Percentiles rank a stretch among this genome's conserved stretches.
Conservation (phyloP, 768 basidiomycete species). For the Pulveroboletus sp. region DNA sequence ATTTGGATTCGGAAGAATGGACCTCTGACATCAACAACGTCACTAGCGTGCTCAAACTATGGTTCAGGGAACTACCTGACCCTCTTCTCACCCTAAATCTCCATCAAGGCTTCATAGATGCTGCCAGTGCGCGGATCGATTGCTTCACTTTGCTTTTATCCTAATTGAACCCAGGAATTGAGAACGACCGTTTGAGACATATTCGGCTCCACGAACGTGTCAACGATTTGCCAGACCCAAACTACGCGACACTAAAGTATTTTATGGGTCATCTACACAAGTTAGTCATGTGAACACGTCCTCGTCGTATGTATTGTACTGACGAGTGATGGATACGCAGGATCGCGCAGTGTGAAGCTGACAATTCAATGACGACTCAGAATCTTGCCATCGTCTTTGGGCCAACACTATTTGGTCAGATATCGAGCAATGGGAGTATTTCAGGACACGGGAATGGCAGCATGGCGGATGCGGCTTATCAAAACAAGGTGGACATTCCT, state of each 20-base stretch:
- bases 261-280: conserved; percentile 91
- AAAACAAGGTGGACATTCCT: conserved; percentile 54
- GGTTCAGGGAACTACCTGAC: conserved; percentile 94
- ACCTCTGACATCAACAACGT: conserved; percentile 93
- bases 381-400: conserved; percentile 97
- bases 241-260: conserved; percentile 94
- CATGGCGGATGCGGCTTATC: conserved; percentile 66
- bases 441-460: conserved; percentile 47
- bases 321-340: conserved; percentile 37
- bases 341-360: conserved; percentile 65
- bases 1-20: conserved; percentile 88
- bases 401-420: conserved; percentile 88
- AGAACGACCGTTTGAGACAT: conserved; percentile 91
- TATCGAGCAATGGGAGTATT: conserved; percentile 39
- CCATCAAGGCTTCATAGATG: conserved; percentile 92
- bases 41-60: conserved; percentile 89
- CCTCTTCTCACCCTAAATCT: conserved; percentile 80
- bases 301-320: conserved; percentile 1
- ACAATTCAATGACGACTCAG: conserved; percentile 89
- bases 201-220: conserved; percentile 96
- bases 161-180: conserved; percentile 54
- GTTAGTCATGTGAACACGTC: conserved; percentile 38
- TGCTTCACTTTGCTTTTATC: background rate
- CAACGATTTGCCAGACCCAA: conserved; percentile 97
- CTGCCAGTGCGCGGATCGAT: conserved; percentile 65